Percentiles rank a stretch among this genome's conserved stretches.
Conservation (phyloP, 306 rosid genomes). For the Oxytropis ochrocephala region DNA sequence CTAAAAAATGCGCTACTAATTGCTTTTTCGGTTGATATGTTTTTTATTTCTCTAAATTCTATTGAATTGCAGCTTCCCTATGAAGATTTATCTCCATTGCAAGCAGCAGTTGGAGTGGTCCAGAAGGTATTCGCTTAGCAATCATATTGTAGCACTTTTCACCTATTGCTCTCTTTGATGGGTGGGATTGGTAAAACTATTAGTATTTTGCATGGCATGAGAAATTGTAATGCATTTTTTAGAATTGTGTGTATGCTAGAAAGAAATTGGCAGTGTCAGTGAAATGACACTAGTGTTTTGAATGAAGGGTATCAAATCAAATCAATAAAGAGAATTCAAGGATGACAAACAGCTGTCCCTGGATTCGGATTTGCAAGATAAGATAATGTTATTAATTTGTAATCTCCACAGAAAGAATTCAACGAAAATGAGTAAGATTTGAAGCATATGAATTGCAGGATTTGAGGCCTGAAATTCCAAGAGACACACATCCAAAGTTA, state of each 20-base stretch:
- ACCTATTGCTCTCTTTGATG: background rate
- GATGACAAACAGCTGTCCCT: slow-evolving; percentile 19
- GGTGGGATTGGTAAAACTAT: background rate
- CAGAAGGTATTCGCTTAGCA: slow-evolving; percentile 47
- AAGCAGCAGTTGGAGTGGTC: slow-evolving; percentile 85
- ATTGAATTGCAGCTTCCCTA: slow-evolving; percentile 53
- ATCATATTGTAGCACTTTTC: background rate
- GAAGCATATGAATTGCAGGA: slow-evolving; percentile 43
- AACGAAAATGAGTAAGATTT: background rate
- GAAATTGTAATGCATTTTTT: background rate
- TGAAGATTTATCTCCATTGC: slow-evolving; percentile 67
- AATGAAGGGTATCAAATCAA: slow-evolving; percentile 1
- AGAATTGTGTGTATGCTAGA: background rate
- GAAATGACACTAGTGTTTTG: slow-evolving; percentile 17
- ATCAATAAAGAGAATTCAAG: slow-evolving; percentile 8
- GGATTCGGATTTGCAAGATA: slow-evolving; percentile 21
- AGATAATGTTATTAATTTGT: slow-evolving; percentile 5
- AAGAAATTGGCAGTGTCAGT: slow-evolving; percentile 14
- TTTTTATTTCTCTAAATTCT: background rate
- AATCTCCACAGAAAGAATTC: background rate
- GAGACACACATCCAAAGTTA: slow-evolving; percentile 44
- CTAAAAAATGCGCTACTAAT: too few species aligned
- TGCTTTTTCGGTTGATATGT: too few species aligned
- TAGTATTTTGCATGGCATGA: background rate
- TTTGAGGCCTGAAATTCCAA: slow-evolving; percentile 55